Evolutionary conservation across 441 rosid genomes (phyloP).

Genomic region (Pelargonium exstipulatum): DNA sequence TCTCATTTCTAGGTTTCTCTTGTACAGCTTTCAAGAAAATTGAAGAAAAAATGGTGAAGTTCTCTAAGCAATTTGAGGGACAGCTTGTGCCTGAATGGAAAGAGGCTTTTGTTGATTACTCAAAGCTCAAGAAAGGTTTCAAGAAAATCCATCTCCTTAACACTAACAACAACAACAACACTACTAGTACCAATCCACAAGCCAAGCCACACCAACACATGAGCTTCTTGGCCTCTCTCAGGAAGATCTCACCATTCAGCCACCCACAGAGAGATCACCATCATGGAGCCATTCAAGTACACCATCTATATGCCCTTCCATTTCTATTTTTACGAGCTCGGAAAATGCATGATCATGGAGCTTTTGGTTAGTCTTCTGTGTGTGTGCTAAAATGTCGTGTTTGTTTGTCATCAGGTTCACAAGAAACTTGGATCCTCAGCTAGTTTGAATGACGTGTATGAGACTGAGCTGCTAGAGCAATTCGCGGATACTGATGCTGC

Average conservation of each 20-base stretch:
- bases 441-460: slow-evolving; percentile 63
- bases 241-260: slow-evolving; percentile 38
- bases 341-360: too few species aligned
- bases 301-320: not conserved
- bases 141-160: slow-evolving; percentile 49
- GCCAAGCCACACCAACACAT: slow-evolving; percentile 14
- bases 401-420: slow-evolving; percentile 52
- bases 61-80: slow-evolving; percentile 78
- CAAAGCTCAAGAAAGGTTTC: slow-evolving; percentile 77
- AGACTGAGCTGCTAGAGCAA: slow-evolving; percentile 80
- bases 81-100: slow-evolving; percentile 98
- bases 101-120: slow-evolving; percentile 95
- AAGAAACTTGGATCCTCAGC: slow-evolving; percentile 66
- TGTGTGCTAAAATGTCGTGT: not conserved
- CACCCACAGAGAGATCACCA: slow-evolving; percentile 37
- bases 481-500: slow-evolving; percentile 68
- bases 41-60: slow-evolving; percentile 59
- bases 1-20: too few species aligned
- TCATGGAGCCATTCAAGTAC: slow-evolving; percentile 39
- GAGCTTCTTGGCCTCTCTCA: slow-evolving; percentile 43
- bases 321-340: not conserved
- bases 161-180: slow-evolving; percentile 14
- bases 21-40: not conserved
- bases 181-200: too few species aligned
- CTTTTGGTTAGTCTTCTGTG: too few species aligned